These are phyloP conservation scores for Chrysochromulina parva DNA, from an alignment of 78 protist genomes.

Conservation along the genomic window DNA sequence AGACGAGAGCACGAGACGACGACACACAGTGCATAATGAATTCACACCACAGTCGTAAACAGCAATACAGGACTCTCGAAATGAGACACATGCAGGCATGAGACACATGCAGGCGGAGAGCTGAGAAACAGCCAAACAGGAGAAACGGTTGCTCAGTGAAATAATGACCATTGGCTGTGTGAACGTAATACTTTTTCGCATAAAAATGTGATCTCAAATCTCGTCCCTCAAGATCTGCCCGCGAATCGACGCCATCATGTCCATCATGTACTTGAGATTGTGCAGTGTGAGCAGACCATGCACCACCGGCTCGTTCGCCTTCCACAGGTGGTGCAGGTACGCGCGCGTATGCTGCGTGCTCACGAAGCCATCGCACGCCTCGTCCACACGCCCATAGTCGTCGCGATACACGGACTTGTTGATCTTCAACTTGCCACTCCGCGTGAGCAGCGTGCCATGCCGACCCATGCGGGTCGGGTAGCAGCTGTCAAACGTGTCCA, in stretches of 20 bases:
- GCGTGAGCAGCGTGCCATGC: not conserved
- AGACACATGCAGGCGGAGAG: too few species aligned
- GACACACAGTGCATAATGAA: too few species aligned
- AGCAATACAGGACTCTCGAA: too few species aligned
- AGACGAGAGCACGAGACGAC: too few species aligned
- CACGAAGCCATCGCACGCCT: not conserved
- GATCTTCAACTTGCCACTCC: not conserved
- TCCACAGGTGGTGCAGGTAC: slow-evolving; percentile 32
- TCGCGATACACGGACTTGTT: too few species aligned
- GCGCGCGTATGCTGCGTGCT: not conserved
- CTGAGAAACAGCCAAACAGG: too few species aligned
- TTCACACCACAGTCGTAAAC: too few species aligned
- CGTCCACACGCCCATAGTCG: not conserved
- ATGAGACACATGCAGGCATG: too few species aligned
- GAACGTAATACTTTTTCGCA: too few species aligned
- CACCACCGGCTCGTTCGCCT: slow-evolving; percentile 1
- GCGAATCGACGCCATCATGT: not conserved
- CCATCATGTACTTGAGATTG: slow-evolving; percentile 38
- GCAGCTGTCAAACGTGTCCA: slow-evolving; percentile 52
- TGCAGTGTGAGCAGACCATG: not conserved
- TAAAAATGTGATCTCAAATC: too few species aligned
- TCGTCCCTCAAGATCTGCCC: slow-evolving; percentile 4
- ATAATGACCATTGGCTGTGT: too few species aligned
- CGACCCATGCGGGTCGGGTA: slow-evolving; percentile 40
- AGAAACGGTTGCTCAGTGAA: too few species aligned